Evolutionary conservation across 805 yeast species (phyloP).

Genomic region (Cyberlindnera lachancei): DNA sequence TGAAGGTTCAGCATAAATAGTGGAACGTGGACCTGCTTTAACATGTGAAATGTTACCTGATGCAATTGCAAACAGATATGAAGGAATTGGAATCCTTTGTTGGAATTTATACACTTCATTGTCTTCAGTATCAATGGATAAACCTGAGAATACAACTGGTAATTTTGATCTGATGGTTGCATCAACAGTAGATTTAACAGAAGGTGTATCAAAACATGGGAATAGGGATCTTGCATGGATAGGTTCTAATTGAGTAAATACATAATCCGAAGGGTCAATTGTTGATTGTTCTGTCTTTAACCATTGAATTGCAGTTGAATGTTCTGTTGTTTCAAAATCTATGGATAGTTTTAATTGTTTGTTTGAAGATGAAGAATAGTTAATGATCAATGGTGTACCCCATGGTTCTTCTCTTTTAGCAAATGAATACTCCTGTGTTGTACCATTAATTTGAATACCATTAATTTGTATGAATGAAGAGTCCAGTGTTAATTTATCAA

Average conservation of each 20-base stretch:
- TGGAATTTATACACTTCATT: slow-evolving; percentile 38
- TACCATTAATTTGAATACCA: slow-evolving; percentile 36
- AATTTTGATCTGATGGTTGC: slow-evolving; percentile 54
- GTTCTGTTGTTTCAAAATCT: slow-evolving; percentile 59
- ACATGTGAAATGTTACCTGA: slow-evolving; percentile 68
- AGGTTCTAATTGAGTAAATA: slow-evolving; percentile 88
- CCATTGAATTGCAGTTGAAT: slow-evolving; percentile 85
- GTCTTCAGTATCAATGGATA: slow-evolving; percentile 23
- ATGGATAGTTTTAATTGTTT: slow-evolving; percentile 28
- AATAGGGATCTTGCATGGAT: slow-evolving; percentile 82
- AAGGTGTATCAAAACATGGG: slow-evolving; percentile 90
- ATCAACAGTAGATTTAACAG: slow-evolving; percentile 60
- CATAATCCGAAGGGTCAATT: slow-evolving; percentile 43
- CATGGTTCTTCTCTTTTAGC: slow-evolving; percentile 42
- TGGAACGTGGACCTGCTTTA: slow-evolving; percentile 79
- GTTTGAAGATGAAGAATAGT: slow-evolving; percentile 7
- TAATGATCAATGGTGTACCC: slow-evolving; percentile 44
- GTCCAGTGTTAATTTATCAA: slow-evolving; percentile 48
- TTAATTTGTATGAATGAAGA: slow-evolving; percentile 53
- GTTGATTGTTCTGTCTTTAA: slow-evolving; percentile 60
- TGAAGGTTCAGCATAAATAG: slow-evolving; percentile 71
- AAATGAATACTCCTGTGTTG: slow-evolving; percentile 24
- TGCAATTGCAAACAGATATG: slow-evolving; percentile 78
- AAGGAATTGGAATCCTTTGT: slow-evolving; percentile 81
- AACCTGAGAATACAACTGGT: slow-evolving; percentile 72